These are phyloP conservation scores for Eucalyptus regnans DNA, from an alignment of 345 rosid genomes.

Conservation along the genomic window DNA sequence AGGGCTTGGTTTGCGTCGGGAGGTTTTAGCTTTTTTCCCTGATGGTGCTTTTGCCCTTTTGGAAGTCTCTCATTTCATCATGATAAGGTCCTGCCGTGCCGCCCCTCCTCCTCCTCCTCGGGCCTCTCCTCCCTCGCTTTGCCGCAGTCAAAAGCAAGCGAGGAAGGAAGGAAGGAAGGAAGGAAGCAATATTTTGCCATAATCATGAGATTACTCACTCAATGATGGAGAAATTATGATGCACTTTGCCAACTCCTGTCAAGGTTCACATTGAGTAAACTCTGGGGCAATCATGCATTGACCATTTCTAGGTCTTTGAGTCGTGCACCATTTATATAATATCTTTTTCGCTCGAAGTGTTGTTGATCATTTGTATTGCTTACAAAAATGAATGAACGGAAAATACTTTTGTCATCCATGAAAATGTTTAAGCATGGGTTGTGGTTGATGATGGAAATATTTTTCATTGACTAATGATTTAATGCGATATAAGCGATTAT, in stretches of 20 bases:
- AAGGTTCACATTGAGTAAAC: background rate
- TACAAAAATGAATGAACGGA: background rate
- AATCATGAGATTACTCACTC: background rate
- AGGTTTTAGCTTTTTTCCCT: background rate
- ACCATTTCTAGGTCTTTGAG: background rate
- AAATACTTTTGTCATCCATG: background rate
- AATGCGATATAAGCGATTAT: background rate
- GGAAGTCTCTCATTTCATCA: background rate
- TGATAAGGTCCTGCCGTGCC: background rate
- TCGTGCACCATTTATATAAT: too few relatives aligned
- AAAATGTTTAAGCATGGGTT: background rate
- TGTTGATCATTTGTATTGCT: background rate
- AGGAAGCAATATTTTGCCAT: background rate
- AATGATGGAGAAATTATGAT: background rate
- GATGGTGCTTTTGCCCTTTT: background rate
- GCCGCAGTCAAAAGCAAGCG: background rate
- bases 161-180: background rate
- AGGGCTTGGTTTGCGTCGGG: background rate
- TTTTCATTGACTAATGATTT: background rate
- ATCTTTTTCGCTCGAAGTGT: too few relatives aligned
- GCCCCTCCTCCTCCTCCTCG: background rate
- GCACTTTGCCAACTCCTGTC: background rate
- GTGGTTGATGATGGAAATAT: rapidly evolving
- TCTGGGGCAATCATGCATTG: background rate
- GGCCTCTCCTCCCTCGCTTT: background rate